Base-by-base conservation (phyloP, 495 filamentous ascomycete species). In the Gamarada debralockiae region DNA sequence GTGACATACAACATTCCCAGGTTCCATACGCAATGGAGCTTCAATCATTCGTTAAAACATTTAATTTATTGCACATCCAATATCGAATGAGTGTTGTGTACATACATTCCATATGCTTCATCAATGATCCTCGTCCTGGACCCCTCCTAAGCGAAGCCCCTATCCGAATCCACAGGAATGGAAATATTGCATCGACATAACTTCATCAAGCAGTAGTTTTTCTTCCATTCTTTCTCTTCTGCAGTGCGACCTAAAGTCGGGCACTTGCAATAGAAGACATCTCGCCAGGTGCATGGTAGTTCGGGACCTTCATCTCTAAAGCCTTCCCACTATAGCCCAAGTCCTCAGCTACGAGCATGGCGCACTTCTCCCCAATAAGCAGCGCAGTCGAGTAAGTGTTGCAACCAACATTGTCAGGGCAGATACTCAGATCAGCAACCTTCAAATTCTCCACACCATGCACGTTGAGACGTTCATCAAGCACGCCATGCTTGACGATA, bases 321-420 rank as follows among this genome's bases (percentile, higher is more conserved):
- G 79, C 86, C 38, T 75, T 72, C 15, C 87, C 87, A 21, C 77
- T 82, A 66, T 90, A 91, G 3, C 87, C 88, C 18, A 90, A 71
- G 57, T 90, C 84, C 65, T 89, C 86, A 3, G 81, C 86, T n/a
- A 80, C 71, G 1, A 91, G 73, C 53, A 85, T 68, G 0, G 85
- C 85, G 20, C 78, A 82, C 69, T 93, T 93, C 72, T 93, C 87
- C n/a, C 87, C 89, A 49, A 93, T 91, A 6, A 90, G 71, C 10
- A 92, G 76, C 21, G 88, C 87, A 13, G 85, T 90, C 39, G 80
- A 80, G 61, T 83, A 24, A 56, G 86, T 90, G 66, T 90, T 90
- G 73, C 84, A 88, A 25, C 86, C 86, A 20, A 92, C 84, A 55
- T 93, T 93, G 64, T 89, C 86, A 1, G 88, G 87, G 63, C 84